Conservation (phyloP, 352 stramenopile species). For the Phytophthora megakarya region DNA sequence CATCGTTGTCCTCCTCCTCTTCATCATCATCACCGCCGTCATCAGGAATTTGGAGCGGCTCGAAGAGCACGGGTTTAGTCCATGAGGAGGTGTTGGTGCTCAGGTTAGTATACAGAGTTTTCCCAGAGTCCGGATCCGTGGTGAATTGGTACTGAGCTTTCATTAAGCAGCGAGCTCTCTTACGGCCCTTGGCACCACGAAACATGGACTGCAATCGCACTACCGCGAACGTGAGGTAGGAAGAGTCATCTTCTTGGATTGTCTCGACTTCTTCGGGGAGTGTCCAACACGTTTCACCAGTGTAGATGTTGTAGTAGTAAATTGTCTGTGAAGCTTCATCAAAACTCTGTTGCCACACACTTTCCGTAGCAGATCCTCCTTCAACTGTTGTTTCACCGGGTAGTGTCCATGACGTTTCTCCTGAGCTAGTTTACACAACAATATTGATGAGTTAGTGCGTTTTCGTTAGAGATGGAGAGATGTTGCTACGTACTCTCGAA, state of each 20-base stretch:
- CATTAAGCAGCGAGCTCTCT: conserved; percentile 35
- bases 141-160: conserved; percentile 44
- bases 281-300: conserved; percentile 75
- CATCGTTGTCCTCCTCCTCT: conserved; percentile 34
- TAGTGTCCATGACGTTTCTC: conserved; percentile 59
- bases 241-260: conserved; percentile 42
- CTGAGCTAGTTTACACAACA: conserved; percentile 40
- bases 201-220: conserved; percentile 56
- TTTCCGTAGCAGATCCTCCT: conserved; percentile 7
- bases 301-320: conserved; percentile 77
- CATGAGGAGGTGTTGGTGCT: conserved; percentile 43
- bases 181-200: conserved; percentile 43
- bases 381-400: conserved; percentile 35
- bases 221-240: conserved; percentile 53
- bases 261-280: conserved; percentile 34
- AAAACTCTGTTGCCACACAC: conserved; percentile 63
- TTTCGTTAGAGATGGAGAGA: neutral
- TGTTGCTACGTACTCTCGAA: conserved; percentile 39
- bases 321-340: conserved; percentile 67
- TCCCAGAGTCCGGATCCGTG: conserved; percentile 37
- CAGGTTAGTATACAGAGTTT: conserved; percentile 57
- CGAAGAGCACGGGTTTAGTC: conserved; percentile 45
- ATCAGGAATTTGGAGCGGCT: conserved; percentile 32
- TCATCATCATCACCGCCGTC: conserved; percentile 23
- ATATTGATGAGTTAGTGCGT: neutral